These are phyloP conservation scores for Suillus fuscotomentosus DNA, from an alignment of 768 basidiomycete species.

Conservation along the genomic window DNA sequence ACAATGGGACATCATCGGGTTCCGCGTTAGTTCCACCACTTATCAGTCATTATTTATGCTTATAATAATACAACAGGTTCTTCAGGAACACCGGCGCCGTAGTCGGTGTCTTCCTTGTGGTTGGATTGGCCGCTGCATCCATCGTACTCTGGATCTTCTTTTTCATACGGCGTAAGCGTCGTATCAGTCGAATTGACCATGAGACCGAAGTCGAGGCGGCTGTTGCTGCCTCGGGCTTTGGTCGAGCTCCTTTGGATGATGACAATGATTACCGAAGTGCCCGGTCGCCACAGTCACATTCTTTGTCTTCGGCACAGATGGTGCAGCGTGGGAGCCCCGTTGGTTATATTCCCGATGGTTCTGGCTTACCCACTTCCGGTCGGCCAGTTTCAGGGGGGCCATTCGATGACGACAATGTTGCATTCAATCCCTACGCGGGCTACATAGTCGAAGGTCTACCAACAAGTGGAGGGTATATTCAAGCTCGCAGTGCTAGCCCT, in stretches of 20 bases:
- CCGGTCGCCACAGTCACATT: conserved; percentile 16
- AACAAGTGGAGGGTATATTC: conserved; percentile 39
- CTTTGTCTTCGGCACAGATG: conserved; percentile 34
- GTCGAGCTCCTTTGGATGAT: conserved; percentile 65
- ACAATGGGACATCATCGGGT: conserved; percentile 37
- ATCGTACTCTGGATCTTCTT: conserved; percentile 72
- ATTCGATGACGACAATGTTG: conserved; percentile 16
- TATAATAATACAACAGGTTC: conserved; percentile 51
- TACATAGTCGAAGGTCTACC: conserved; percentile 24
- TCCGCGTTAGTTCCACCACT: conserved; percentile 48
- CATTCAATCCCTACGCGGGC: conserved; percentile 56
- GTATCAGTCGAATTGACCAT: conserved; percentile 59
- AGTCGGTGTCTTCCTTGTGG: conserved; percentile 86
- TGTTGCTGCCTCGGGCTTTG: conserved; percentile 68
- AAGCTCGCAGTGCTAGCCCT: conserved; percentile 47
- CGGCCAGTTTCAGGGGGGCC: conserved; percentile 32
- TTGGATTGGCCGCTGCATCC: conserved; percentile 74
- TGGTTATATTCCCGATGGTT: conserved; percentile 13
- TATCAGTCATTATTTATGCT: conserved; percentile 8
- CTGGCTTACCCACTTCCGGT: conserved; percentile 25
- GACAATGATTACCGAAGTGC: conserved; percentile 48
- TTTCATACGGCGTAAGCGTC: conserved; percentile 63
- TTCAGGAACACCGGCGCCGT: conserved; percentile 89
- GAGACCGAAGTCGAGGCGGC: conserved; percentile 72
- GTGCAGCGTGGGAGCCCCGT: conserved; percentile 34